These are phyloP conservation scores for Wickerhamiella australiensis DNA, from an alignment of 805 yeast genomes.

Conservation along the genomic window DNA sequence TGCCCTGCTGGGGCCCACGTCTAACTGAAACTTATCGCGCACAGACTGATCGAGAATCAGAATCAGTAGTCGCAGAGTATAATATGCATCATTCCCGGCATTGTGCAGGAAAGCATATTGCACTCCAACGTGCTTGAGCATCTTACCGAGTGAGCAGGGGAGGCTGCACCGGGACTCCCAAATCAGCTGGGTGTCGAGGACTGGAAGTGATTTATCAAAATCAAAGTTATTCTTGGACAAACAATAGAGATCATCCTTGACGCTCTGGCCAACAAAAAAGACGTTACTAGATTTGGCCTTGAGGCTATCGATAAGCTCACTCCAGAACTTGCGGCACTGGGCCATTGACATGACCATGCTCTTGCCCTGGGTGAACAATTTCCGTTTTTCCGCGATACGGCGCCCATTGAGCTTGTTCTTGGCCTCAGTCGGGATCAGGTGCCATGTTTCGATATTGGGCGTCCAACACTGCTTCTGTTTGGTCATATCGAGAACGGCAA, in stretches of 20 bases:
- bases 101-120: constrained; percentile 54
- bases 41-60: constrained; percentile 38
- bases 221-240: constrained; percentile 27
- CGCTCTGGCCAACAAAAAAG: constrained; percentile 47
- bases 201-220: constrained; percentile 37
- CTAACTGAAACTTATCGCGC: constrained; percentile 7
- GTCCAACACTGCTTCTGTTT: not conserved
- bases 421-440: not conserved
- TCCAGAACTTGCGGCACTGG: constrained; percentile 2
- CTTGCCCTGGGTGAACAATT: constrained; percentile 7
- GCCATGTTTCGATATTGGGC: constrained; percentile 1
- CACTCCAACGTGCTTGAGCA: constrained; percentile 37
- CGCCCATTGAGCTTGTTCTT: not conserved
- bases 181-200: constrained; percentile 39
- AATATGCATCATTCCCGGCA: constrained; percentile 62
- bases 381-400: constrained; percentile 1
- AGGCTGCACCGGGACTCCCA: constrained; percentile 22
- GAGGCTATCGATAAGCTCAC: not conserved
- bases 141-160: constrained; percentile 32
- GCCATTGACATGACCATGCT: not conserved
- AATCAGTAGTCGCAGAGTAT: constrained; percentile 42
- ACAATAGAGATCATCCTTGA: constrained; percentile 45
- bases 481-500: constrained; percentile 4
- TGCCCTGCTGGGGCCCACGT: constrained; percentile 10
- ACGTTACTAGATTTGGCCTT: constrained; percentile 21